phyloP scores from a whole-genome alignment of 345 rosid species.

The Gossypium herbaceum region DNA sequence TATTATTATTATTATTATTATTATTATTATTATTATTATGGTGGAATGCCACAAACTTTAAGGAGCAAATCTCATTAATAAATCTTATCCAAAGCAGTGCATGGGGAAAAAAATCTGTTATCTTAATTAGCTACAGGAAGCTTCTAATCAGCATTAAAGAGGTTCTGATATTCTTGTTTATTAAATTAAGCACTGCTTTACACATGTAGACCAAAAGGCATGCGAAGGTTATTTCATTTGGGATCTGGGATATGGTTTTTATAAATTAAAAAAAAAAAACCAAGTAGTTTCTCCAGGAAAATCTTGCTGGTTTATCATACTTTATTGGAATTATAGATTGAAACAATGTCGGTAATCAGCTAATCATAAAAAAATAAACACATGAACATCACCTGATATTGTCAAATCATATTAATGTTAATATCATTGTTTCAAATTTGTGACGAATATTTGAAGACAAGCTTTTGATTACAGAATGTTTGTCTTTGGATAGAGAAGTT shows the following conservation, averaged over 20 bases:
- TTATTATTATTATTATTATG: too few species aligned
- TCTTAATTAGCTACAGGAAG: background rate
- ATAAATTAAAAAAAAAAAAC: background rate
- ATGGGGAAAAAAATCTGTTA: background rate
- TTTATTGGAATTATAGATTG: background rate
- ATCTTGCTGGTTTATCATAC: background rate
- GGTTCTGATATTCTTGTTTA: slow-evolving; percentile 1
- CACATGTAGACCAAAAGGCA: background rate
- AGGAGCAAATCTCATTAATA: slow-evolving; percentile 10
- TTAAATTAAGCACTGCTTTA: slow-evolving; percentile 8
- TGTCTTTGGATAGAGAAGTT: background rate
- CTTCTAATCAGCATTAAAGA: slow-evolving; percentile 1
- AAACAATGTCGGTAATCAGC: background rate
- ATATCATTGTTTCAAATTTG: background rate
- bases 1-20: too few species aligned
- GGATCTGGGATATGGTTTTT: background rate
- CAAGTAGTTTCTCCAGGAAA: background rate
- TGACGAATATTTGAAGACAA: background rate
- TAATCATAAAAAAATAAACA: background rate
- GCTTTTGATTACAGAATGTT: background rate
- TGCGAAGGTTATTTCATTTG: background rate
- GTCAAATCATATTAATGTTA: background rate
- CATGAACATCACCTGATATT: background rate
- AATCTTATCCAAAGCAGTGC: slow-evolving; percentile 1
- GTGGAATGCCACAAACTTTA: background rate